phyloP scores from a whole-genome alignment of 257 asterid species.

The Nicotiana paniculata region DNA sequence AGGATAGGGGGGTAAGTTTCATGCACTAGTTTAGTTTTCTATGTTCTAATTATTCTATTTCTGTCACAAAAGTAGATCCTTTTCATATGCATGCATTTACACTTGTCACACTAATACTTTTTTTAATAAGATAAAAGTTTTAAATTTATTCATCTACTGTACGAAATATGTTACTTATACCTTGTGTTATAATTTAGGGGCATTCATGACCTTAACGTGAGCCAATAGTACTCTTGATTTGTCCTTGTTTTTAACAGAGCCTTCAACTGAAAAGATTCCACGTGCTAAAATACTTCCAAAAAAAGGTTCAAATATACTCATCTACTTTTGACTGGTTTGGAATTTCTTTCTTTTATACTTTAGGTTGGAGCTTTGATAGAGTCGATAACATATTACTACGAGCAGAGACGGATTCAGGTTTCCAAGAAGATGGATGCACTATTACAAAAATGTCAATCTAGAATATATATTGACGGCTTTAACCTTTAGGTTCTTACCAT shows the following conservation, averaged over 20 bases:
- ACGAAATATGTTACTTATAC: too few relatives aligned
- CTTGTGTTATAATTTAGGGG: not conserved
- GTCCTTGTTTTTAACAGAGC: not conserved
- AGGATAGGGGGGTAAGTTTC: not conserved
- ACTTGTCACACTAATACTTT: not conserved
- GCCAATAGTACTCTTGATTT: not conserved
- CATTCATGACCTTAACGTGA: not conserved
- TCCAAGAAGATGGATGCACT: too few relatives aligned
- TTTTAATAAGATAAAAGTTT: not conserved
- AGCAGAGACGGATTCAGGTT: too few relatives aligned
- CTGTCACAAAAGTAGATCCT: not conserved
- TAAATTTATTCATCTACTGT: not conserved
- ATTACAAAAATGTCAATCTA: too few relatives aligned
- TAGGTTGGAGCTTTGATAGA: too few relatives aligned
- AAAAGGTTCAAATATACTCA: too few relatives aligned
- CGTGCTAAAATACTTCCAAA: too few relatives aligned
- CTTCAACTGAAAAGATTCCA: not conserved
- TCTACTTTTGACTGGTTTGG: not conserved
- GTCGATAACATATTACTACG: too few relatives aligned
- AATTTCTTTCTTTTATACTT: too few relatives aligned
- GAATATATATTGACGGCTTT: too few relatives aligned
- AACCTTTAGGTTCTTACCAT: too few relatives aligned
- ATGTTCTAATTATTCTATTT: not conserved
- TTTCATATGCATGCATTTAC: constrained; percentile 1
- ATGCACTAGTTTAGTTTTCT: not conserved